Evolutionary conservation across 2,329 filamentous ascomycete genomes (phyloP).

Genomic region (Pseudogymnoascus pannorum): DNA sequence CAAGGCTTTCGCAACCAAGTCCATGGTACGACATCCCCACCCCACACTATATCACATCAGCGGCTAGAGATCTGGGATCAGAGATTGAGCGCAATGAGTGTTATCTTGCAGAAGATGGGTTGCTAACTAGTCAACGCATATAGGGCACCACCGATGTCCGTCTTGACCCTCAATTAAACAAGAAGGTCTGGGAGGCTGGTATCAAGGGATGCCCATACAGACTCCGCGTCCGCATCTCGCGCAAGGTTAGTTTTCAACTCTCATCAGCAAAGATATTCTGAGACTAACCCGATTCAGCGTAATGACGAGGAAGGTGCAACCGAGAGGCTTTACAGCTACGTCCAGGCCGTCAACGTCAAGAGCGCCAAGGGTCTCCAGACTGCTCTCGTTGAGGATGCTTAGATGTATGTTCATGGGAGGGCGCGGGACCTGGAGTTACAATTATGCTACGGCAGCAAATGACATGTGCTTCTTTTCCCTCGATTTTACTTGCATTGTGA

Average conservation of each 20-base stretch:
- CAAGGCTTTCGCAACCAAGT: constrained; percentile 82
- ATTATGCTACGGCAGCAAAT: constrained; percentile 15
- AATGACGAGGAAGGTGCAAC: constrained; percentile 99
- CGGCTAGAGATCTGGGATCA: background rate
- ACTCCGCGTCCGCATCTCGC: constrained; percentile 95
- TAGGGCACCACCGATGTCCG: constrained; percentile 96
- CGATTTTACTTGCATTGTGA: constrained; percentile 6
- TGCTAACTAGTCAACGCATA: constrained; percentile 19
- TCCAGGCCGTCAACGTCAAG: constrained; percentile 99
- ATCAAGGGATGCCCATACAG: constrained; percentile 98
- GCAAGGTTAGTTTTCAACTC: constrained; percentile 44
- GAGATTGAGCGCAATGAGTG: background rate
- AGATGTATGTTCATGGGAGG: constrained; percentile 22
- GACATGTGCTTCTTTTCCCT: constrained; percentile 14
- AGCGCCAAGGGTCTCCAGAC: constrained; percentile 96
- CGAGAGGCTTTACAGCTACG: constrained; percentile 99
- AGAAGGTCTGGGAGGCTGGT: constrained; percentile 99
- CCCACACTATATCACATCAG: background rate
- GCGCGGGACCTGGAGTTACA: constrained; percentile 14
- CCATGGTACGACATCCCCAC: constrained; percentile 69
- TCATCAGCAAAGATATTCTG: background rate
- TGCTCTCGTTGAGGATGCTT: constrained; percentile 70
- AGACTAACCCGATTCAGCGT: constrained; percentile 43
- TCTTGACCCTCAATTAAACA: constrained; percentile 97
- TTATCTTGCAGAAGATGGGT: constrained; percentile 10